These are phyloP conservation scores for Mycena filopes DNA, from an alignment of 768 basidiomycete genomes.

Conservation along the genomic window DNA sequence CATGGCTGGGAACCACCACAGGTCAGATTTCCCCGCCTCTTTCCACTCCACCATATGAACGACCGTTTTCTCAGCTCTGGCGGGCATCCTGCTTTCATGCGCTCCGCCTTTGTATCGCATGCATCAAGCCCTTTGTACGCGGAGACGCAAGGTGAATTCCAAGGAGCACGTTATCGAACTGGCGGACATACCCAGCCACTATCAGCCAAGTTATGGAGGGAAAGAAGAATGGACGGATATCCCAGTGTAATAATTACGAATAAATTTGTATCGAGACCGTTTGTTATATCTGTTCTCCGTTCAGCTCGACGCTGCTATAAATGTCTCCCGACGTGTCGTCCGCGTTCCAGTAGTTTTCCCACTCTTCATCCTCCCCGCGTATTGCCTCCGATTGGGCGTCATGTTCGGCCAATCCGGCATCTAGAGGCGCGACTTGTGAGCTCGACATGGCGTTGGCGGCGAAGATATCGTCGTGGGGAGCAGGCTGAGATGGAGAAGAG, in stretches of 20 bases:
- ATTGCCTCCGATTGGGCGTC: constrained; percentile 31
- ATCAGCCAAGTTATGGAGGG: not conserved
- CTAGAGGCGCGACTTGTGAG: constrained; percentile 46
- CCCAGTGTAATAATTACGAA: constrained; percentile 6
- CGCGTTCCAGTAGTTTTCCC: constrained; percentile 58
- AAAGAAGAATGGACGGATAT: constrained; percentile 26
- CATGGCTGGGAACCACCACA: constrained; percentile 39
- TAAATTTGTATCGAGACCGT: not conserved
- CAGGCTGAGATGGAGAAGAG: constrained; percentile 22
- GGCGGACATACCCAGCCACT: not conserved
- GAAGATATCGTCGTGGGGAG: constrained; percentile 25
- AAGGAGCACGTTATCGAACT: constrained; percentile 14
- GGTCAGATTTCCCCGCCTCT: constrained; percentile 37
- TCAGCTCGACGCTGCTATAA: constrained; percentile 35
- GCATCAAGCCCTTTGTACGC: not conserved
- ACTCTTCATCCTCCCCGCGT: constrained; percentile 52
- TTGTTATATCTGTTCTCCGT: constrained; percentile 8
- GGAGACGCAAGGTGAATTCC: not conserved
- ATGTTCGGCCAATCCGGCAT: constrained; percentile 47
- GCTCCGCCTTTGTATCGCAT: constrained; percentile 8
- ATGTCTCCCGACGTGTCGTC: constrained; percentile 54
- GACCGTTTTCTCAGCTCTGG: constrained; percentile 9
- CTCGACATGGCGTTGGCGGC: constrained; percentile 2
- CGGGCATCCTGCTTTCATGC: constrained; percentile 17
- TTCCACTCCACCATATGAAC: not conserved